Percentiles rank a stretch among this genome's conserved stretches.
Conservation (phyloP, 148 eudicot species). For the Persicaria tinctoria region DNA sequence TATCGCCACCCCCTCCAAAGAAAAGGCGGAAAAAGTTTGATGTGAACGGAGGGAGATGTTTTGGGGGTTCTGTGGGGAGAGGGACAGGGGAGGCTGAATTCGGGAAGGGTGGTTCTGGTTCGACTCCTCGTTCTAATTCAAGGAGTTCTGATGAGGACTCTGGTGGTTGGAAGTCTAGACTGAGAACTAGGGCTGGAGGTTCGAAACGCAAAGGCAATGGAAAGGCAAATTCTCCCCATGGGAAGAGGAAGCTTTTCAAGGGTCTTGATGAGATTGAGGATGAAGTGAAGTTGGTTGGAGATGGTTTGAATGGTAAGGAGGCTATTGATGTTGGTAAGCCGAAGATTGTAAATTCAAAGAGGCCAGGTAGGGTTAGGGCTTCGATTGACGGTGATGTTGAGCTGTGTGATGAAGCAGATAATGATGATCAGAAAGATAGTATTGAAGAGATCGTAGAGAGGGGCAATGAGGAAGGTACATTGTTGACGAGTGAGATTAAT, state of each 20-base stretch:
- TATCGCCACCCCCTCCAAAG: conserved; percentile 67
- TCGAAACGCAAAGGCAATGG: conserved; percentile 17
- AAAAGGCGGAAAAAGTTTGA: conserved; percentile 42
- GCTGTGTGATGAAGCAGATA: conserved; percentile 26
- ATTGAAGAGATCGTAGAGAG: conserved; percentile 21
- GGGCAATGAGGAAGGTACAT: conserved; percentile 22
- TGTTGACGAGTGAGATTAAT: conserved; percentile 15
- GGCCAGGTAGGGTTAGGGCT: conserved; percentile 40
- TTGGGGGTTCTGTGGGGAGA: conserved; percentile 24
- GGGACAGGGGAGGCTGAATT: conserved; percentile 25
- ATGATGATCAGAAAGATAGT: conserved; percentile 21
- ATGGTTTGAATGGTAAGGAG: conserved; percentile 19
- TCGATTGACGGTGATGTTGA: conserved; percentile 32
- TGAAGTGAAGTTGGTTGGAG: conserved; percentile 19
- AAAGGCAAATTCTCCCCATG: conserved; percentile 26
- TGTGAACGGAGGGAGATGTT: conserved; percentile 19
- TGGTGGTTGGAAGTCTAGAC: conserved; percentile 50
- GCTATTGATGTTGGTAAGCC: conserved; percentile 28
- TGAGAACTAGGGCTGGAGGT: conserved; percentile 46
- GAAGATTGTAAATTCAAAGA: conserved; percentile 35
- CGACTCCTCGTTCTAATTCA: conserved; percentile 23
- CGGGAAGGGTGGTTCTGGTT: conserved; percentile 20
- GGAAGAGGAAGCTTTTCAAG: conserved; percentile 57
- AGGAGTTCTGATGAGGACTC: conserved; percentile 35
- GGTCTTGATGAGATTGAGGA: conserved; percentile 35